phyloP scores from a whole-genome alignment of 305 asterid species.

The Fraxinus xanthoxyloides region DNA sequence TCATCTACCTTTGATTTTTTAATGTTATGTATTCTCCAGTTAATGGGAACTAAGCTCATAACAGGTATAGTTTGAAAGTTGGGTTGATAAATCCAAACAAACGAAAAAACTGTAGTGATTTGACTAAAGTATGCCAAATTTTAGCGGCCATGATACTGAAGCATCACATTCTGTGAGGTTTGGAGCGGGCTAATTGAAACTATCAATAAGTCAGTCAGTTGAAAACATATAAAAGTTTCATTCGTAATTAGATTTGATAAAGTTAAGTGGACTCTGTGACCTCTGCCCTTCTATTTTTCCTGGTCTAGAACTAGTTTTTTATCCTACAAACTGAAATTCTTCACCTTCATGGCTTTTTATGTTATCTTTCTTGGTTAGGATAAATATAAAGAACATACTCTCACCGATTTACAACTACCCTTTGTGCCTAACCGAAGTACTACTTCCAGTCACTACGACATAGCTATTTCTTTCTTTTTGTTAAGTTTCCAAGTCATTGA shows the following conservation, averaged over 20 bases:
- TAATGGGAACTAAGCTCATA: background rate
- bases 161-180: background rate
- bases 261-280: background rate
- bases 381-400: background rate
- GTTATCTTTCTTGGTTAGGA: background rate
- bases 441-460: slow-evolving; percentile 9
- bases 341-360: background rate
- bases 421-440: background rate
- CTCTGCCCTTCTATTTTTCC: background rate
- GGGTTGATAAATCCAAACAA: background rate
- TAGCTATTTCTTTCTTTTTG: background rate
- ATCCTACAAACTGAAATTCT: background rate
- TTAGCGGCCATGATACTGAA: background rate
- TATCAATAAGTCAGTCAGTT: background rate
- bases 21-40: background rate
- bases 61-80: background rate
- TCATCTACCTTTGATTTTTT: background rate
- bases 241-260: background rate
- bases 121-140: background rate
- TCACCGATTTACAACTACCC: background rate
- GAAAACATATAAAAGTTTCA: background rate
- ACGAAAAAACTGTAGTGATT: background rate
- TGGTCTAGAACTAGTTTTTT: background rate
- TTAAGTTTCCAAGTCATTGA: background rate
- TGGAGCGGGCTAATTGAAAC: background rate